Conservation (phyloP, 2,329 filamentous ascomycete genomes). For the Colletotrichum orchidophilum region DNA sequence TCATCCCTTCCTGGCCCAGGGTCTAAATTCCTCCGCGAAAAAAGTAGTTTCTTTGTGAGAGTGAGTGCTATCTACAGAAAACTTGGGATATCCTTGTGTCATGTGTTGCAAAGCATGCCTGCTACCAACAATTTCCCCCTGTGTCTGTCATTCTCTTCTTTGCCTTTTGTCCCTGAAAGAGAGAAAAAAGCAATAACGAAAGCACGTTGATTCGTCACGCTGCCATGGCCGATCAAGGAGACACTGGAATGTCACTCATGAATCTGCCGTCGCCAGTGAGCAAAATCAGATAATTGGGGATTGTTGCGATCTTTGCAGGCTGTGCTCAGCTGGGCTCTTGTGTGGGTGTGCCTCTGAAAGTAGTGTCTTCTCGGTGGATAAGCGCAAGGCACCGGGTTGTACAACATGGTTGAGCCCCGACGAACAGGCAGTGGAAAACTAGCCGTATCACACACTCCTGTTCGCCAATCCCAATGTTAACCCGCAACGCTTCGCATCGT, state of each 20-base stretch:
- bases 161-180: background rate
- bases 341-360: slow-evolving; percentile 11
- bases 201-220: background rate
- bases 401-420: slow-evolving; percentile 25
- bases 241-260: background rate
- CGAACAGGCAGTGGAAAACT: slow-evolving; percentile 12
- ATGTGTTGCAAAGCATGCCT: slow-evolving; percentile 35
- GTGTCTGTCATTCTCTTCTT: background rate
- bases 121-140: slow-evolving; percentile 13
- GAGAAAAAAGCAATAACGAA: slow-evolving; percentile 6
- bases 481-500: slow-evolving; percentile 15
- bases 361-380: slow-evolving; percentile 10
- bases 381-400: slow-evolving; percentile 10
- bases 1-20: slow-evolving; percentile 17
- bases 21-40: slow-evolving; percentile 28
- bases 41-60: slow-evolving; percentile 28
- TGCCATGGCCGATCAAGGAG: background rate
- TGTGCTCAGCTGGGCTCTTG: slow-evolving; percentile 6
- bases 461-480: slow-evolving; percentile 27
- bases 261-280: background rate
- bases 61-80: slow-evolving; percentile 40
- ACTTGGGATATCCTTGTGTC: slow-evolving; percentile 40
- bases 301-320: slow-evolving; percentile 16
- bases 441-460: slow-evolving; percentile 16
- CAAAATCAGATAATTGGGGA: slow-evolving; percentile 2